Base-by-base conservation (phyloP, 163 green algal species). In the Smithsoniella earleae region DNA sequence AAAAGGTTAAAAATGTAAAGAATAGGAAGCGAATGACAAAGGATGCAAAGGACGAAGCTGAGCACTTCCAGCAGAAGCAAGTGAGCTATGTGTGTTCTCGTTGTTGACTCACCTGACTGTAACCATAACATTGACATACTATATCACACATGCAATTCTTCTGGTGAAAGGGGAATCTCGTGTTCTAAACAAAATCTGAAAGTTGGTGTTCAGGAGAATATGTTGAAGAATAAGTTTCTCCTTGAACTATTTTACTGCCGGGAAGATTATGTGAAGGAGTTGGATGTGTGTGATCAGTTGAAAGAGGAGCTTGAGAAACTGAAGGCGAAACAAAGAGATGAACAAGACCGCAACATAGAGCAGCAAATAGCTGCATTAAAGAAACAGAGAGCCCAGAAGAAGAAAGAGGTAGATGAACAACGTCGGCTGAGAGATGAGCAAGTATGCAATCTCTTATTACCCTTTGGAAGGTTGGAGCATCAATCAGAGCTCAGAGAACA, bases 291-390 rank as follows among this genome's bases (percentile, higher is more conserved):
- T 3, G 64, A 62, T 6, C 74, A 81, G 58, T 80, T 92, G 13
- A 38, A 80, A 73, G 66, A 80, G 16, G 84, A 94, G 66, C 79
- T 96, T 40, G 75, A 86, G 46, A 63, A 80, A 2, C 44, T 90
- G 36, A 62, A 80, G 27, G 79, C n/a, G n/a, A n/a, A n/a, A n/a
- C n/a, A n/a, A n/a, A 80, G 13, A 78, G 79, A n/a, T n/a, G n/a
- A n/a, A n/a, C n/a, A n/a, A n/a, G n/a, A n/a, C n/a, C n/a, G n/a
- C n/a, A n/a, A n/a, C n/a, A n/a, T n/a, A n/a, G n/a, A n/a, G n/a
- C n/a, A 36, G 27, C 8, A 69, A 6, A 43, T 69, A 3, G 58
- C 58, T 10, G 4, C 20, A 3, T 3, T 66, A 3, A 66, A 66
- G 22, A 66, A 66, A 31, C 10, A 37, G 8, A 30, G 55, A 36